Percentiles rank a stretch among this genome's conserved stretches.
phyloP scores from a whole-genome alignment of 495 filamentous ascomycete genomes.

The Penicillium steckii region DNA sequence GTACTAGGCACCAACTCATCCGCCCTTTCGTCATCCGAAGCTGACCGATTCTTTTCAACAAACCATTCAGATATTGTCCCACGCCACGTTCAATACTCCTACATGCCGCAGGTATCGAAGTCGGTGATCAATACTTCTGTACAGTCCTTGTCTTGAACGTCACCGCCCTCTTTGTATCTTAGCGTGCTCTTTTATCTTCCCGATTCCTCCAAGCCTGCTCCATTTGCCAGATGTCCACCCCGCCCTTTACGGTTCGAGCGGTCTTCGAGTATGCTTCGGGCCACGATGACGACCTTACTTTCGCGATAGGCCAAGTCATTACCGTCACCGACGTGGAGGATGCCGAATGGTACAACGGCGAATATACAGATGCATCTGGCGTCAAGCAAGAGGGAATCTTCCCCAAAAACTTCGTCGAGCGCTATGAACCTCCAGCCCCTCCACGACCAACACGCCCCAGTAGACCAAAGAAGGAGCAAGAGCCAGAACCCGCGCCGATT shows the following conservation, averaged over 20 bases:
- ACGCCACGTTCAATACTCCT: slow-evolving; percentile 6
- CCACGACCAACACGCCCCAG: slow-evolving; percentile 72
- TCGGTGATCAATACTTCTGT: slow-evolving; percentile 19
- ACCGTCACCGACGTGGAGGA: slow-evolving; percentile 92
- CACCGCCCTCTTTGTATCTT: slow-evolving; percentile 14
- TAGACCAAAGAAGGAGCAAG: slow-evolving; percentile 71
- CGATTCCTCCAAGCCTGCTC: slow-evolving; percentile 20
- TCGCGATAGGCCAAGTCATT: slow-evolving; percentile 81
- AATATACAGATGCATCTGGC: slow-evolving; percentile 76
- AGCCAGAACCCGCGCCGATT: slow-evolving; percentile 40
- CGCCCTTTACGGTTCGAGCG: slow-evolving; percentile 91
- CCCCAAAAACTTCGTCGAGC: slow-evolving; percentile 95
- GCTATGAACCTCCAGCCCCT: slow-evolving; percentile 86
- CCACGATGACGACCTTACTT: slow-evolving; percentile 93
- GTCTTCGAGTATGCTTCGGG: slow-evolving; percentile 87
- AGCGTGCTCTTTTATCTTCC: slow-evolving; percentile 22
- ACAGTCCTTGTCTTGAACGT: slow-evolving; percentile 17
- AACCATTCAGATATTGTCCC: slow-evolving; percentile 4
- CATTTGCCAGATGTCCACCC: slow-evolving; percentile 63
- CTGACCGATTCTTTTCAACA: slow-evolving; percentile 15
- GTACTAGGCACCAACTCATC: slow-evolving; percentile 27
- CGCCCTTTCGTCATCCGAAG: slow-evolving; percentile 19
- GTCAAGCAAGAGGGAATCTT: slow-evolving; percentile 84
- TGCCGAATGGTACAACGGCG: slow-evolving; percentile 90
- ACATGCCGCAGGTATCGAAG: slow-evolving; percentile 18